Evolutionary conservation across 1,139 yeast species (phyloP).

Genomic region (Zygosaccharomyces pseudobailii): DNA sequence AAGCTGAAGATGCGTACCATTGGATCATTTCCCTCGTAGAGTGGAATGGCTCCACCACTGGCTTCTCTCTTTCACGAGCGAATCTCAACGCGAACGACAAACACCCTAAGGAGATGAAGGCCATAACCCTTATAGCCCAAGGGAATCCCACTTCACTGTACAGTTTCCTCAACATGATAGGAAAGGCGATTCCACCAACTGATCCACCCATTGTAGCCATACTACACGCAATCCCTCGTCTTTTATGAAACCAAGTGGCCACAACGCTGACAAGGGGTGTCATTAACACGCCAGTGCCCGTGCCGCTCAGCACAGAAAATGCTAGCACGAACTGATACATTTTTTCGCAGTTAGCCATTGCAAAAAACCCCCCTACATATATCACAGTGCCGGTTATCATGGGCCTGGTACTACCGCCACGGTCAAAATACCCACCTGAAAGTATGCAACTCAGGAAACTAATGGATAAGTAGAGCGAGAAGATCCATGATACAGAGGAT

Average conservation of each 20-base stretch:
- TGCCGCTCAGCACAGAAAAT: slow-evolving; percentile 48
- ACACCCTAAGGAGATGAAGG: slow-evolving; percentile 44
- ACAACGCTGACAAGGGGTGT: slow-evolving; percentile 54
- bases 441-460: slow-evolving; percentile 55
- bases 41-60: slow-evolving; percentile 22
- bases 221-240: slow-evolving; percentile 53
- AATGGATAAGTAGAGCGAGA: slow-evolving; percentile 56
- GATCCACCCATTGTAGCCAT: slow-evolving; percentile 61
- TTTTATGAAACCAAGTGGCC: slow-evolving; percentile 54
- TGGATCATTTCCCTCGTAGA: slow-evolving; percentile 20
- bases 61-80: slow-evolving; percentile 44
- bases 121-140: slow-evolving; percentile 60
- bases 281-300: slow-evolving; percentile 54
- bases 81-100: slow-evolving; percentile 40
- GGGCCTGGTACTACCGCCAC: slow-evolving; percentile 44
- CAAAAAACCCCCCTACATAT: slow-evolving; percentile 46
- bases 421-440: slow-evolving; percentile 52
- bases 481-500: slow-evolving; percentile 64
- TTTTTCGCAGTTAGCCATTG: slow-evolving; percentile 45
- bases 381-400: slow-evolving; percentile 43
- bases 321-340: slow-evolving; percentile 54
- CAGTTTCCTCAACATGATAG: slow-evolving; percentile 51
- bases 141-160: slow-evolving; percentile 51
- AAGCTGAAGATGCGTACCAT: slow-evolving; percentile 29
- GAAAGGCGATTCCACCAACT: slow-evolving; percentile 58